Percentiles rank a stretch among this genome's conserved stretches.
Evolutionary conservation across 1,139 yeast species (phyloP).

Genomic region (Tardiomyces digboiensis): DNA sequence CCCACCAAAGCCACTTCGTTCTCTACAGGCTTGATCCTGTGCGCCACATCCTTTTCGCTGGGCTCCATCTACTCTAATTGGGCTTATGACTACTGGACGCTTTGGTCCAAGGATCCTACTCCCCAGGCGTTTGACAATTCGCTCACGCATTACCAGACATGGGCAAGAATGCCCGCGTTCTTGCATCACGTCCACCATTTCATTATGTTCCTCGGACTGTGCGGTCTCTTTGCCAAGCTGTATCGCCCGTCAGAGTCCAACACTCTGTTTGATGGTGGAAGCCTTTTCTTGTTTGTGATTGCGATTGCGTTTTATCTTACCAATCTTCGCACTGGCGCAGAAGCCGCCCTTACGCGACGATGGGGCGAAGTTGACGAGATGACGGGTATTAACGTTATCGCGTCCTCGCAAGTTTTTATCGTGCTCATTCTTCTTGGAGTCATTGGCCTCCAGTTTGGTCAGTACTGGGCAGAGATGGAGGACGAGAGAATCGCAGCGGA

Average conservation of each 20-base stretch:
- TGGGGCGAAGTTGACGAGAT: constrained; percentile 92
- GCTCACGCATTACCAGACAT: constrained; percentile 58
- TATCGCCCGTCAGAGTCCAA: constrained; percentile 80
- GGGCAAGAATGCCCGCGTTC: constrained; percentile 56
- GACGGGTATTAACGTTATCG: constrained; percentile 86
- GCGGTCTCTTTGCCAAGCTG: constrained; percentile 69
- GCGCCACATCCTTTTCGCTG: constrained; percentile 47
- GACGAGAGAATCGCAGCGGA: constrained; percentile 5
- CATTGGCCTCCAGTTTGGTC: constrained; percentile 73
- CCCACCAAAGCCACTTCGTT: constrained; percentile 25
- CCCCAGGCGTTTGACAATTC: constrained; percentile 50
- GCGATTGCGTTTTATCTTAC: constrained; percentile 75
- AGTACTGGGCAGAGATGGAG: constrained; percentile 68
- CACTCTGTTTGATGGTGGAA: constrained; percentile 82
- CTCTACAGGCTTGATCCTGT: constrained; percentile 28
- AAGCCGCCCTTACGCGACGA: constrained; percentile 54
- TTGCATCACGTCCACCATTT: constrained; percentile 54
- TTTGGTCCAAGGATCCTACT: constrained; percentile 50
- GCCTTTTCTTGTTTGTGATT: constrained; percentile 60
- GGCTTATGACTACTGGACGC: constrained; percentile 74
- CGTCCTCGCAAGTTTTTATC: constrained; percentile 78
- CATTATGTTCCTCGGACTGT: constrained; percentile 50
- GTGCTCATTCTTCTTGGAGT: constrained; percentile 68
- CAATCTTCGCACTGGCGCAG: constrained; percentile 74
- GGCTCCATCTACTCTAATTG: constrained; percentile 73